Conservation (phyloP, 2,329 filamentous ascomycete species). For the Metarhizium sp. region DNA sequence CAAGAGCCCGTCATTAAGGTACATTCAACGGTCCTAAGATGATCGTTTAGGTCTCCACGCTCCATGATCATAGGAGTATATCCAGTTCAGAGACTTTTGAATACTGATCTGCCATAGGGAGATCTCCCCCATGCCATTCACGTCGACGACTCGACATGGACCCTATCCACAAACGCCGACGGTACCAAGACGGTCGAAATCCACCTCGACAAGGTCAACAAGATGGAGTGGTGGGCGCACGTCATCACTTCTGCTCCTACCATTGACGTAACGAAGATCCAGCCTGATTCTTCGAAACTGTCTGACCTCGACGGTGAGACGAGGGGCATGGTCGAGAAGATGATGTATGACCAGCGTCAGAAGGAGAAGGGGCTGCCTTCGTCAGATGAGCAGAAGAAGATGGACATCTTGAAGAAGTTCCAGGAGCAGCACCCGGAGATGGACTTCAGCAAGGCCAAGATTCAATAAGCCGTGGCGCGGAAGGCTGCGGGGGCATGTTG, state of each 20-base stretch:
- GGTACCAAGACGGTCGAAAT: slow-evolving; percentile 62
- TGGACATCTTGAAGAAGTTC: slow-evolving; percentile 88
- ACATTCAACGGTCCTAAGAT: slow-evolving; percentile 33
- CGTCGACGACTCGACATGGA: slow-evolving; percentile 91
- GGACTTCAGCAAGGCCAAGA: slow-evolving; percentile 64
- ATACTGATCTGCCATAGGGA: slow-evolving; percentile 46
- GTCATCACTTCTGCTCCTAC: slow-evolving; percentile 78
- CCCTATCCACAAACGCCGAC: slow-evolving; percentile 62
- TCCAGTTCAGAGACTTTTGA: not conserved
- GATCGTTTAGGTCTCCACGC: not conserved
- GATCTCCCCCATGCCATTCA: slow-evolving; percentile 70
- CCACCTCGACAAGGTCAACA: slow-evolving; percentile 91
- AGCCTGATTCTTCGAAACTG: slow-evolving; percentile 84
- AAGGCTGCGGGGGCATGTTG: not conserved
- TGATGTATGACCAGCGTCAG: slow-evolving; percentile 98
- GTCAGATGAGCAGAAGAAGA: slow-evolving; percentile 92
- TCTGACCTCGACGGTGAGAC: slow-evolving; percentile 93
- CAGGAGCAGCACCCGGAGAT: slow-evolving; percentile 68
- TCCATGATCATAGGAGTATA: not conserved
- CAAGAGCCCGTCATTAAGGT: slow-evolving; percentile 78
- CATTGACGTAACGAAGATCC: slow-evolving; percentile 93
- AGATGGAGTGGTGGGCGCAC: slow-evolving; percentile 98
- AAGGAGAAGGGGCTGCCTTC: slow-evolving; percentile 86
- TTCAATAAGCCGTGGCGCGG: slow-evolving; percentile 29
- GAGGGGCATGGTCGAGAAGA: slow-evolving; percentile 97